These are phyloP conservation scores for Aspergillus versicolor DNA, from an alignment of 2,329 filamentous ascomycete species.

Conservation along the genomic window DNA sequence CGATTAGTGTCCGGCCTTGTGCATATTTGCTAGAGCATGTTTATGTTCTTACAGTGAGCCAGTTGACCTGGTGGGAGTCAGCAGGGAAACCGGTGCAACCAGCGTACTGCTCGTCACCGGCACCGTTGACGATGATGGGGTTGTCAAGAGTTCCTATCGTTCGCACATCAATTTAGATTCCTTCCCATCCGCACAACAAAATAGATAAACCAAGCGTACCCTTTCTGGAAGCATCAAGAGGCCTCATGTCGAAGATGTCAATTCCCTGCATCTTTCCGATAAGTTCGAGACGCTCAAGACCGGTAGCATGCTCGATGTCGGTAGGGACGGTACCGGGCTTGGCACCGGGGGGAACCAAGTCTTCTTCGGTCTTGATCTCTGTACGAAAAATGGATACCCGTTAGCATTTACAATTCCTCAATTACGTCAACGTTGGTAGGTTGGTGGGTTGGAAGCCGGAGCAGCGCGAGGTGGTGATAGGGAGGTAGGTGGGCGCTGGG, in stretches of 20 bases:
- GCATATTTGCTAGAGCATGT: neutral
- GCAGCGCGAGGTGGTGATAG: neutral
- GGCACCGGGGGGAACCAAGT: slow-evolving; percentile 83
- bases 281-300: slow-evolving; percentile 97
- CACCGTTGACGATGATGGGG: slow-evolving; percentile 87
- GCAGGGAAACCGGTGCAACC: slow-evolving; percentile 93
- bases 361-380: slow-evolving; percentile 82
- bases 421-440: neutral
- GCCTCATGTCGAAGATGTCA: slow-evolving; percentile 98
- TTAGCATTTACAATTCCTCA: slow-evolving; percentile 9
- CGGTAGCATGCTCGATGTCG: slow-evolving; percentile 92
- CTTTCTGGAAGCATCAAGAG: slow-evolving; percentile 83
- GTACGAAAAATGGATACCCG: slow-evolving; percentile 19
- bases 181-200: neutral
- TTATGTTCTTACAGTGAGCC: slow-evolving; percentile 71
- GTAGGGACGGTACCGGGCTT: slow-evolving; percentile 80
- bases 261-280: slow-evolving; percentile 99
- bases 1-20: slow-evolving; percentile 19
- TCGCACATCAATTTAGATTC: neutral
- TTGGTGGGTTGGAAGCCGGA: slow-evolving; percentile 7
- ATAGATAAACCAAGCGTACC: slow-evolving; percentile 54
- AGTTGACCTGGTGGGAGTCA: slow-evolving; percentile 87
- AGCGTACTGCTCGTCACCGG: slow-evolving; percentile 92
- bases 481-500: neutral
- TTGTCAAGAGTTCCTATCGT: slow-evolving; percentile 77